A percentile compares a stretch with the other conserved stretches of the same genome.
Evolutionary conservation across 192 early-diverging fungal genomes (phyloP).

Genomic region (Backusella luteola): DNA sequence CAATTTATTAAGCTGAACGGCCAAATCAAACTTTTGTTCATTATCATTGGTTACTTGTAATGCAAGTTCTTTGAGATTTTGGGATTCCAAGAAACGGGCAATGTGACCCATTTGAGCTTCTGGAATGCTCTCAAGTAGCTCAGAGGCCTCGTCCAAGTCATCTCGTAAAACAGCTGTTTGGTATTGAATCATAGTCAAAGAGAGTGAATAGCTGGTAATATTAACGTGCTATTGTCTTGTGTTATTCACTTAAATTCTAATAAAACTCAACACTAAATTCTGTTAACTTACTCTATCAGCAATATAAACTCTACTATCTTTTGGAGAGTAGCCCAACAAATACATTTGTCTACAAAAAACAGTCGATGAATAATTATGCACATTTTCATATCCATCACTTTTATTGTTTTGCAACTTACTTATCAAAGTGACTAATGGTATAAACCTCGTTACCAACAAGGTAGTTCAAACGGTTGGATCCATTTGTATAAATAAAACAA

Average conservation of each 20-base stretch:
- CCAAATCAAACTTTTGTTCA: slow-evolving; percentile 96
- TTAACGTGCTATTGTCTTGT: slow-evolving; percentile 68
- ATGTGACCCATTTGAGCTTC: slow-evolving; percentile 84
- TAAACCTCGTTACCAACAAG: slow-evolving; percentile 93
- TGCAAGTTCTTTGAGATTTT: slow-evolving; percentile 89
- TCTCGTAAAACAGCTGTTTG: slow-evolving; percentile 96
- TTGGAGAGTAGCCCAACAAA: slow-evolving; percentile 90
- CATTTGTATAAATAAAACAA: slow-evolving; percentile 98
- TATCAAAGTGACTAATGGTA: slow-evolving; percentile 95
- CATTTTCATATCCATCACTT: background rate
- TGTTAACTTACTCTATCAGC: slow-evolving; percentile 71
- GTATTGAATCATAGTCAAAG: slow-evolving; percentile 95
- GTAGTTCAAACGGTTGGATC: slow-evolving; percentile 91
- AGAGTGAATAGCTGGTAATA: slow-evolving; percentile 87
- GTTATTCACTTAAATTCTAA: background rate
- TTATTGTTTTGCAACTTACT: slow-evolving; percentile 42
- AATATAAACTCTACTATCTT: slow-evolving; percentile 92
- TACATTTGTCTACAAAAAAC: slow-evolving; percentile 63
- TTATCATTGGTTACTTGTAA: slow-evolving; percentile 90
- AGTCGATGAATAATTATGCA: background rate
- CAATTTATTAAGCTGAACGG: slow-evolving; percentile 81
- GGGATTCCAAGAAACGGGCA: slow-evolving; percentile 95
- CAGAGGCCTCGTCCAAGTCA: slow-evolving; percentile 81
- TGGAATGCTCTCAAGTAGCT: slow-evolving; percentile 81
- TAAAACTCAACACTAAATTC: background rate